Evolutionary conservation across 345 rosid species (phyloP).

Genomic region (Eucalyptus decipiens): DNA sequence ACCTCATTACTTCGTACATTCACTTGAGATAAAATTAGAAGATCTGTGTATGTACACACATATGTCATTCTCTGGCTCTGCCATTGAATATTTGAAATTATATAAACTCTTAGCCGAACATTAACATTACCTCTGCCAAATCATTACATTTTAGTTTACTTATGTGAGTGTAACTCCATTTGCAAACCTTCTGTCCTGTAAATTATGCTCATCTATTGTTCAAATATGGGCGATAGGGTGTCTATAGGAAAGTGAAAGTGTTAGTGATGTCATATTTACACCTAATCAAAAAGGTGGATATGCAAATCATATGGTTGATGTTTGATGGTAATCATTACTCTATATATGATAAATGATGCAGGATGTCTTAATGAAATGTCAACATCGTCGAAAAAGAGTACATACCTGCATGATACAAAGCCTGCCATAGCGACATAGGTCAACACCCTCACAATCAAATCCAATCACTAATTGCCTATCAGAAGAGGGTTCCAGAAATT

Average conservation of each 20-base stretch:
- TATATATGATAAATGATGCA: background rate
- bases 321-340: background rate
- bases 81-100: background rate
- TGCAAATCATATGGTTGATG: background rate
- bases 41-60: background rate
- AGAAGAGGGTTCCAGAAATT: slow-evolving; percentile 65
- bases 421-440: slow-evolving; percentile 69
- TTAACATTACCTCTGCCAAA: background rate
- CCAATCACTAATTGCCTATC: slow-evolving; percentile 55
- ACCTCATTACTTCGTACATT: background rate
- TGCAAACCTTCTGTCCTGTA: background rate
- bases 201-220: background rate
- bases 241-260: background rate
- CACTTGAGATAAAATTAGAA: background rate
- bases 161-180: background rate
- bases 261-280: background rate
- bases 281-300: background rate
- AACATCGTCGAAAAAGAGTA: background rate
- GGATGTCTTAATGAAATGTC: background rate
- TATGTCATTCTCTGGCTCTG: background rate
- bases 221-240: background rate
- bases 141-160: background rate
- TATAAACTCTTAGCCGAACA: background rate
- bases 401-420: slow-evolving; percentile 94
- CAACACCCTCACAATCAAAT: slow-evolving; percentile 91